Evolutionary conservation across 108 stramenopile genomes (phyloP), one percentile per base, ranked within the genome.

Genomic region (Nitzschia putrida): DNA sequence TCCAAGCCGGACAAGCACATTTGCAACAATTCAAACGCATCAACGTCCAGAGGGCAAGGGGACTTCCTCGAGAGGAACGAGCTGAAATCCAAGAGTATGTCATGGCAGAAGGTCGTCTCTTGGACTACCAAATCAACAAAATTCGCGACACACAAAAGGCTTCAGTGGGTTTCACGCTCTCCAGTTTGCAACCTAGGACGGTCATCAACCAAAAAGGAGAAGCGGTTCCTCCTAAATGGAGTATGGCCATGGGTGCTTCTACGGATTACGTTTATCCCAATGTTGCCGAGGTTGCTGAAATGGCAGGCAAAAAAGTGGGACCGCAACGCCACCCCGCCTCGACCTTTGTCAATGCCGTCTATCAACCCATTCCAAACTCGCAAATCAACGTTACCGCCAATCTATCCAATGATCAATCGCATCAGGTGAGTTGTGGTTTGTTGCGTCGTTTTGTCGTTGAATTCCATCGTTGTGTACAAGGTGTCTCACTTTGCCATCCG

Each of bases 91-190:
- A 66, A 40, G 37, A 57, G 60, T 43, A 53, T 5, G 22, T 77
- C 14, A 51, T 54, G 59, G 66, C 70, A 61, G 76, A 77, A 53
- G 55, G 57, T 24, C 40, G 57, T 43, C 45, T 77, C 12, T 49
- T 77, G 16, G 69, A 77, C 58, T 77, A 77, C 40, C 76, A 77
- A 53, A 57, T 77, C 42, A 71, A 64, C 55, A 55, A 57, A 21
- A 49, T 77, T 22, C 63, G 69, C 21, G 69, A 69, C 11, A 18
- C 43, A 49, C 76, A 77, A 53, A 77, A 77, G 40, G 69, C 61
- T 12, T 61, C 73, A 10, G 64, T 77, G 14, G 76, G 76, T 0
- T 65, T 77, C 53, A 77, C 69, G 21, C 69, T 77, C 1, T 66
- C 76, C 6, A 66, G 76, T 49, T 23, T 45, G 9, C 60, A 55